Conservation (phyloP, 768 basidiomycete genomes). For the Podaxis mareebaensis region DNA sequence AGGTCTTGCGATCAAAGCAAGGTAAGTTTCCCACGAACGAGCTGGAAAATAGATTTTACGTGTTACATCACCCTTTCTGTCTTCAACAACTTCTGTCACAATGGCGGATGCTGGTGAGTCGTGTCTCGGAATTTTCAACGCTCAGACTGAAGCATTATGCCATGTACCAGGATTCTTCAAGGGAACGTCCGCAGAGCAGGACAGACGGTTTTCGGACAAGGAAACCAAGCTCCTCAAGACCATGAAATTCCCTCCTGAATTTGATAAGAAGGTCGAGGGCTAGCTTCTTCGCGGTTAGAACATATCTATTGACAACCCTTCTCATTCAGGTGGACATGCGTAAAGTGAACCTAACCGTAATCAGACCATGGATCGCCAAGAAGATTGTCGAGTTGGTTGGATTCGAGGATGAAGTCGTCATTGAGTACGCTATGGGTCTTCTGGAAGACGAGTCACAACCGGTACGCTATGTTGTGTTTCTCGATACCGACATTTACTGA, state of each 20-base stretch:
- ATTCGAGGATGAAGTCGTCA: constrained; percentile 95
- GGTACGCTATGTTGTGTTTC: constrained; percentile 44
- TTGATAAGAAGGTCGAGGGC: constrained; percentile 76
- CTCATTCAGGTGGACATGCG: constrained; percentile 80
- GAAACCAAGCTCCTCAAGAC: constrained; percentile 85
- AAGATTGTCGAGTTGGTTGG: constrained; percentile 89
- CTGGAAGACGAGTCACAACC: constrained; percentile 84
- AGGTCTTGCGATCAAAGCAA: too few species aligned
- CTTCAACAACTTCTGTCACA: constrained; percentile 3
- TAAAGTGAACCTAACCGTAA: constrained; percentile 90
- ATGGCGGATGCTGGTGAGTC: constrained; percentile 22
- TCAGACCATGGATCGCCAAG: constrained; percentile 95
- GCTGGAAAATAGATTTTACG: background rate
- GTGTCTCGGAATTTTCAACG: background rate
- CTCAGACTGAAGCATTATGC: background rate
- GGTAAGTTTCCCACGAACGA: constrained; percentile 10
- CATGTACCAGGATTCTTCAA: constrained; percentile 74
- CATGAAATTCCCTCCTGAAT: constrained; percentile 89
- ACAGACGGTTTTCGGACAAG: constrained; percentile 93
- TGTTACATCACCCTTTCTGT: constrained; percentile 1
- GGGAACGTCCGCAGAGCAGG: constrained; percentile 88
- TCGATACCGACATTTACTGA: background rate
- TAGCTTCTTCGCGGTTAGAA: background rate
- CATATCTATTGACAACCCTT: background rate
- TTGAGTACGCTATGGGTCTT: constrained; percentile 95